Conservation (phyloP, 208 protist species). For the Trypanosoma conorhini region DNA sequence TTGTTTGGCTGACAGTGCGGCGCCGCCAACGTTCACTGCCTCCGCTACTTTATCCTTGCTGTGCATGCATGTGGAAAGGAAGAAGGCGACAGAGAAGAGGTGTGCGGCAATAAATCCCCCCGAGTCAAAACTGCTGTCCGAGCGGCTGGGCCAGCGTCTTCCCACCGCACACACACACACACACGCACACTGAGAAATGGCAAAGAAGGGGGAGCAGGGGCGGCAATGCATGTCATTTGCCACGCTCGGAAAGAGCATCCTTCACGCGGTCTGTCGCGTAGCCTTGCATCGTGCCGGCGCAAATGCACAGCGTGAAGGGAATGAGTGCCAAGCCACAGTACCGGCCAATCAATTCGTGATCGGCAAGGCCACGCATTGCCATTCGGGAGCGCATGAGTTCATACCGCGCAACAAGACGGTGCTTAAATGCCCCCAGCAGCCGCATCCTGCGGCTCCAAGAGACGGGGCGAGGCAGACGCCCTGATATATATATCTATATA, state of each 20-base stretch:
- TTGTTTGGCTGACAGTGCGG: not conserved
- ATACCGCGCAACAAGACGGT: constrained; percentile 34
- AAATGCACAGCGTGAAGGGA: constrained; percentile 71
- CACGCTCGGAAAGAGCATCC: constrained; percentile 26
- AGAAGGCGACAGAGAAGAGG: not conserved
- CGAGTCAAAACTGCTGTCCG: not conserved
- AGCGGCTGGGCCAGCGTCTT: not conserved
- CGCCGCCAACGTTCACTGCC: not conserved
- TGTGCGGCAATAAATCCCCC: not conserved
- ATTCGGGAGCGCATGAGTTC: constrained; percentile 64
- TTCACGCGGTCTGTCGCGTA: constrained; percentile 55
- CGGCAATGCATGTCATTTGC: not conserved
- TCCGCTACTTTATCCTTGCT: not conserved
- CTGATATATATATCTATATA: too few species aligned
- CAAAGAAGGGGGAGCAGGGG: not conserved
- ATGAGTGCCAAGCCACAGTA: constrained; percentile 73
- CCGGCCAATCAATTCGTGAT: constrained; percentile 80
- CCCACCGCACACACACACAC: too few species aligned
- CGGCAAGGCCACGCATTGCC: constrained; percentile 52
- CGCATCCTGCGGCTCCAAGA: constrained; percentile 22
- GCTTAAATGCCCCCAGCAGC: constrained; percentile 29
- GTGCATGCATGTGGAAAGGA: not conserved
- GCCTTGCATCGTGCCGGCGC: constrained; percentile 56
- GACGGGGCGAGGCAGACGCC: not conserved
- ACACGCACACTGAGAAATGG: not conserved